Evolutionary conservation across 2,329 filamentous ascomycete species (phyloP).

Genomic region (Aaosphaeria pasadenensis): DNA sequence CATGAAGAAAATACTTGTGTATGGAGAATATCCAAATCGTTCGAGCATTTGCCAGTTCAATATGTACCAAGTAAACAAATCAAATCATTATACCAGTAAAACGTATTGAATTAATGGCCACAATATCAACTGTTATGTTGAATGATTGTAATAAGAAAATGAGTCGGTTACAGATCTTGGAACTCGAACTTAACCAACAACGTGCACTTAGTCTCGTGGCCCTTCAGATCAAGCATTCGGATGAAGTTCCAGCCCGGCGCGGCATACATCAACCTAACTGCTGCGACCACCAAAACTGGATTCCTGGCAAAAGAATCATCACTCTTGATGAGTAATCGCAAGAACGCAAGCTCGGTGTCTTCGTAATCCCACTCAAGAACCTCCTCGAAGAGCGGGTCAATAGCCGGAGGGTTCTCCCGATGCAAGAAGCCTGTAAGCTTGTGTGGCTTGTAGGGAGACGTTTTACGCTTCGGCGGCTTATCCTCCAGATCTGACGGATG

Average conservation of each 20-base stretch:
- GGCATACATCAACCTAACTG: conserved; percentile 59
- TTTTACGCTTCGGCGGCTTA: conserved; percentile 60
- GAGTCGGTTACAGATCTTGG: conserved; percentile 8
- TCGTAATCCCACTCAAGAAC: conserved; percentile 66
- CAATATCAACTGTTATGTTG: too few species aligned
- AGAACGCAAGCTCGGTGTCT: conserved; percentile 63
- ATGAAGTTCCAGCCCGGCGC: conserved; percentile 61
- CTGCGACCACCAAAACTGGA: conserved; percentile 59
- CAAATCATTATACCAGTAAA: too few species aligned
- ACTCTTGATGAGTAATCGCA: conserved; percentile 65
- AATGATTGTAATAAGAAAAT: too few species aligned
- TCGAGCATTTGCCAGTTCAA: too few species aligned
- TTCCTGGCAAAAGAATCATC: conserved; percentile 63
- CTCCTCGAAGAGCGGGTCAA: conserved; percentile 66
- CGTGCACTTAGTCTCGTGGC: conserved; percentile 61
- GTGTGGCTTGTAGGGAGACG: conserved; percentile 58
- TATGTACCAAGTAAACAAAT: too few species aligned
- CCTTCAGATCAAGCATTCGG: conserved; percentile 62
- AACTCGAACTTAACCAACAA: conserved; percentile 62
- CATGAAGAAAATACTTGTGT: too few species aligned
- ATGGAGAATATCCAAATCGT: too few species aligned
- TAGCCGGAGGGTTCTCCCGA: conserved; percentile 57
- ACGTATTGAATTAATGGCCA: too few species aligned
- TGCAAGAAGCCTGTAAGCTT: conserved; percentile 55
- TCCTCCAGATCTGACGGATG: conserved; percentile 54